Percentiles rank a stretch among this genome's conserved stretches.
These are phyloP conservation scores for Trichoderma hamatum DNA, from an alignment of 2,329 filamentous ascomycete genomes.

Conservation along the genomic window DNA sequence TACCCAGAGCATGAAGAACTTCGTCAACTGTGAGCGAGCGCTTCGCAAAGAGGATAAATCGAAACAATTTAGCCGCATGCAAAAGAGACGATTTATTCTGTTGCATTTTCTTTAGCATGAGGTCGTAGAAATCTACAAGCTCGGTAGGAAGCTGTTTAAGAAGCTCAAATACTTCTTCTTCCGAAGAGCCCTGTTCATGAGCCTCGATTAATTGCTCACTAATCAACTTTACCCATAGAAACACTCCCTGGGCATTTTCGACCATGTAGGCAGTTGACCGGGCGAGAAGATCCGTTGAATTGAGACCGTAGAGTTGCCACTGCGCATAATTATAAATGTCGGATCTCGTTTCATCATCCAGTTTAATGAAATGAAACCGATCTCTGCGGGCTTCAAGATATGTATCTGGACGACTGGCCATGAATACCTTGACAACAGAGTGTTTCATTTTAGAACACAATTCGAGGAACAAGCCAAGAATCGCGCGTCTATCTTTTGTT, in stretches of 20 bases:
- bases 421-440: neutral
- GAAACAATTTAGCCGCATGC: neutral
- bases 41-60: neutral
- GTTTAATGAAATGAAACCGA: neutral
- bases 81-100: neutral
- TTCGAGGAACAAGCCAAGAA: neutral
- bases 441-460: neutral
- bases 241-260: neutral
- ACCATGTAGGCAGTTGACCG: neutral
- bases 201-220: neutral
- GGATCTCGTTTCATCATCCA: neutral
- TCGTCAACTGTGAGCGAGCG: neutral
- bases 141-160: neutral
- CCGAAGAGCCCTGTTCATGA: neutral
- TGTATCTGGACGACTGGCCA: neutral
- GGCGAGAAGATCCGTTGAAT: neutral
- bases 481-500: neutral
- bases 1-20: neutral
- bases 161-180: neutral
- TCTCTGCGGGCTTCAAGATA: neutral
- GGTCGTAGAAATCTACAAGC: neutral
- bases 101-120: neutral
- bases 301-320: neutral
- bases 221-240: neutral
- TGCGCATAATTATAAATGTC: neutral